Base-by-base conservation (phyloP, 2,329 filamentous ascomycete species). In the Aspergillus sp. region DNA sequence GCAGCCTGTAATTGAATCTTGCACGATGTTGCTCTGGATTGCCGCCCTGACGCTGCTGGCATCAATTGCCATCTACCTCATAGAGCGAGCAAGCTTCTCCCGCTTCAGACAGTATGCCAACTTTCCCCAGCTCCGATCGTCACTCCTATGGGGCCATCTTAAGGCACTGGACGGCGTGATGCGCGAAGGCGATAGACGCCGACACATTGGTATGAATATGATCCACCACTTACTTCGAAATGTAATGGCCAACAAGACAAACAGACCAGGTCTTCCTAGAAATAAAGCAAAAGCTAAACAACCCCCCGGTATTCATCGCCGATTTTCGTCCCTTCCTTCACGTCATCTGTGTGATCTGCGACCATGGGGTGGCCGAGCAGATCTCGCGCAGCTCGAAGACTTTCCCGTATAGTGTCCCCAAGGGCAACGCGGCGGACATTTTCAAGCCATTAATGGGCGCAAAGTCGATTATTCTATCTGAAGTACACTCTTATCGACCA, bases 321-420 rank as follows among this genome's bases (percentile, higher is more conserved):
- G 63, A 66, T 43, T 52, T 64, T 6, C 40, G 63, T 3, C 63
- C 63, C 12, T 17, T 59, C 5, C 23, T 51, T 5, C 23, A 35
- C 25, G 25, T 48, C 1, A 19, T 65, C 15, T 57, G 52, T 15
- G 46, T 65, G 1, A 40, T 65, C 15, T 60, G 57, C 27, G 50
- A 23, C 43, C 63, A 65, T 56, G 59, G 64, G 21, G 40, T 66
- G 11, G 64, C 64, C 2, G 64, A 66, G 44, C 62, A 65, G 21
- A 17, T 62, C 11, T 58, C 58, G 3, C 46, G 53, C 23, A 52
- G 23, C 17, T 56, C 64, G 2, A 63, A 47, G 40, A n/a, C 12
- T 5, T 65, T 66, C 43, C 62, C 46, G 7, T 65, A 62, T n/a
- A 62, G 64, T 19, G 17, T 59, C 14, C 11, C 51, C 1, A 66